phyloP scores from a whole-genome alignment of 495 filamentous ascomycete genomes.

The Trichocladium antarcticum region DNA sequence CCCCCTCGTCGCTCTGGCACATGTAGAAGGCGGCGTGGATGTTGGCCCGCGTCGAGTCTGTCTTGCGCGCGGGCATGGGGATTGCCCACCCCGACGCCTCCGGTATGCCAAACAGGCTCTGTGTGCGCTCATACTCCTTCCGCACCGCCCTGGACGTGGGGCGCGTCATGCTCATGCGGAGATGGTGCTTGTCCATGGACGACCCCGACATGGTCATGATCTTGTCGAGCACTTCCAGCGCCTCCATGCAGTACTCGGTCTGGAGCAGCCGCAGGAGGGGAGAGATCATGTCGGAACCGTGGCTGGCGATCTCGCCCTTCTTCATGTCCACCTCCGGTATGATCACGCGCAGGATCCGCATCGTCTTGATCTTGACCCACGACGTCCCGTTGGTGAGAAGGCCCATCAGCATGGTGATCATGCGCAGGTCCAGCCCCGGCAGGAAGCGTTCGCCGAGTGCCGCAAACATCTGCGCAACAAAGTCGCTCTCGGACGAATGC shows the following conservation, averaged over 20 bases:
- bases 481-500: constrained; percentile 64
- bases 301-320: constrained; percentile 74
- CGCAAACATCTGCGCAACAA: constrained; percentile 60
- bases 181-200: constrained; percentile 81
- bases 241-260: constrained; percentile 86
- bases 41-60: constrained; percentile 70
- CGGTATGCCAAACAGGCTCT: constrained; percentile 92
- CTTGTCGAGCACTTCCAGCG: constrained; percentile 80
- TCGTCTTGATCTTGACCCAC: constrained; percentile 85
- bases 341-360: constrained; percentile 76
- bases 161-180: constrained; percentile 93
- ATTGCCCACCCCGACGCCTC: constrained; percentile 95
- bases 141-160: constrained; percentile 69
- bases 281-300: constrained; percentile 92
- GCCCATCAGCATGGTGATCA: constrained; percentile 82
- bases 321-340: constrained; percentile 91
- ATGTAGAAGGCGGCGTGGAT: constrained; percentile 97
- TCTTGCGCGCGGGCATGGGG: constrained; percentile 81
- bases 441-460: constrained; percentile 73
- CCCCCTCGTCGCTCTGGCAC: constrained; percentile 46
- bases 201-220: constrained; percentile 91
- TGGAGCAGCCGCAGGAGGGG: constrained; percentile 83
- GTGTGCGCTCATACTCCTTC: constrained; percentile 88
- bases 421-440: constrained; percentile 70
- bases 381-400: constrained; percentile 75